Base-by-base conservation (phyloP, 2,329 filamentous ascomycete species). In the Pseudopyricularia cyperi region DNA sequence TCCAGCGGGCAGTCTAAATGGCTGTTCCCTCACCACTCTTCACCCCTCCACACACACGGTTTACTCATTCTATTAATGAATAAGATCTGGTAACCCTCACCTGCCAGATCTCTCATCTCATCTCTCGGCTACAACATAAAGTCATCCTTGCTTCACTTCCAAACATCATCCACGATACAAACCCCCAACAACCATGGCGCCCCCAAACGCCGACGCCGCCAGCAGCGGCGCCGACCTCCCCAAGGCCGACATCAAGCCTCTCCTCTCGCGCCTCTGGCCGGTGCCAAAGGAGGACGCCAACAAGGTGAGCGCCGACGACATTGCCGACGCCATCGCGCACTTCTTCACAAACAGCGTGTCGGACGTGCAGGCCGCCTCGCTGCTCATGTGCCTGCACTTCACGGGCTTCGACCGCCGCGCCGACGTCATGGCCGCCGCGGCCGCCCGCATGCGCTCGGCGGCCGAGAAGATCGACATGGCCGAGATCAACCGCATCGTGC, bases 371-470 rank as follows among this genome's bases (percentile, higher is more conserved):
- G 86, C 87, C 1, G 87, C 87, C 52, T 86, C 90, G 37, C 75
- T 98, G 52, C 75, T 97, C 51, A 96, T 93, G 62, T 87, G 89
- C 52, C 75, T 98, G 46, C 91, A 96, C 70, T 96, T 95, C 59
- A 95, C 89, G 2, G 82, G 83, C 54, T 80, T 89, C 66, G 93
- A 97, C 66, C 80, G 85, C 57, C 80, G 85, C 57, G 80, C 90
- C 26, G 87, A 93, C 62, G 87, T 98, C 39, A 80, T 98, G 58
- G 87, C 88, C 52, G 83, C 84, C 70, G 91, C 89, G 59, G 90
- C 91, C 4, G 73, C 77, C 46, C 82, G 82, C 51, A 97, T 98
- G 91, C 79, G 89, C 57, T 76, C 79, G 53, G 89, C 87, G 22
- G 87, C 89, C 1, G 81, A 82, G 11, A 74, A 75, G 46, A 80